Conservation (phyloP, 2,329 filamentous ascomycete species). For the Cadophora malorum region DNA sequence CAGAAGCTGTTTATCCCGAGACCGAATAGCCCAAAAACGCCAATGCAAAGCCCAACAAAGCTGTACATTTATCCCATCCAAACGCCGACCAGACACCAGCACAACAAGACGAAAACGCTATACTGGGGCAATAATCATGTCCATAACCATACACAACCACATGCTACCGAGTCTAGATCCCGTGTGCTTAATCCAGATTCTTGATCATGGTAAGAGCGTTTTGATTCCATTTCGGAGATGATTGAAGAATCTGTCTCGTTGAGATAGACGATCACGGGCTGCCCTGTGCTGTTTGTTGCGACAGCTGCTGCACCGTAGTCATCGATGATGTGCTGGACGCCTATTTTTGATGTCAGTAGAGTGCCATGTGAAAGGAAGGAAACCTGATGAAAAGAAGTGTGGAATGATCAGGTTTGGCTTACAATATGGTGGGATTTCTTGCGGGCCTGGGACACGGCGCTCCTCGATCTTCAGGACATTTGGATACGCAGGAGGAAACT, state of each 20-base stretch:
- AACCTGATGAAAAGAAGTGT: too few species aligned
- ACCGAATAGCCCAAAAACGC: constrained; percentile 18
- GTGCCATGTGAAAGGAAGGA: background rate
- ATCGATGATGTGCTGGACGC: constrained; percentile 65
- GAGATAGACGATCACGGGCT: constrained; percentile 39
- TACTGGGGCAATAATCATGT: constrained; percentile 19
- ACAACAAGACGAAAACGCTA: background rate
- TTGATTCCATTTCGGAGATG: constrained; percentile 28
- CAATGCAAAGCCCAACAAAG: constrained; percentile 18
- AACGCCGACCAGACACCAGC: constrained; percentile 18
- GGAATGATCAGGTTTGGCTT: constrained; percentile 7
- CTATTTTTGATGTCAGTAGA: constrained; percentile 4
- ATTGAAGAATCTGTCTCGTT: constrained; percentile 41
- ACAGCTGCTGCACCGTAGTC: constrained; percentile 51
- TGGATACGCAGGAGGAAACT: constrained; percentile 52
- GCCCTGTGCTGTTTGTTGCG: constrained; percentile 37
- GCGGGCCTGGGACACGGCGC: constrained; percentile 52
- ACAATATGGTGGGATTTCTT: constrained; percentile 61
- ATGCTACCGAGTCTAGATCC: constrained; percentile 10
- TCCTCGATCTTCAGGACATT: constrained; percentile 71
- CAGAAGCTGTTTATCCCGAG: constrained; percentile 15
- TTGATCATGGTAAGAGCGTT: constrained; percentile 18
- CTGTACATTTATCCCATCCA: constrained; percentile 22
- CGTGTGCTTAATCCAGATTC: constrained; percentile 18
- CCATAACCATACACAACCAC: constrained; percentile 34